Evolutionary conservation across 257 asterid genomes (phyloP).

Genomic region (Solanum paucissectum): DNA sequence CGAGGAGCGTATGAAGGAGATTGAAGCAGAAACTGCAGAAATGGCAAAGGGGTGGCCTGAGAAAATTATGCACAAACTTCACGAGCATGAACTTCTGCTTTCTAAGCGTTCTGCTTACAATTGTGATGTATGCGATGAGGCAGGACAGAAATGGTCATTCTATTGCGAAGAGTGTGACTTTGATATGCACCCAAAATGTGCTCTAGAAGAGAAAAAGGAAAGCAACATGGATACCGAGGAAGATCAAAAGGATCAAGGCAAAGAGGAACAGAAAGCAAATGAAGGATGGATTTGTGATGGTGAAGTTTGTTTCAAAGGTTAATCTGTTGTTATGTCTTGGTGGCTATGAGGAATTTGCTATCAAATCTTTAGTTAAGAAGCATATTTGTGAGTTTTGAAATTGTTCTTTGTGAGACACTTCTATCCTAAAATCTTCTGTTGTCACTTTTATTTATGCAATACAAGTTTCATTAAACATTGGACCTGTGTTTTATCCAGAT

Average conservation of each 20-base stretch:
- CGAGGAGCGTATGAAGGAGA: slow-evolving; percentile 51
- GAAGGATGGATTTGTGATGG: slow-evolving; percentile 56
- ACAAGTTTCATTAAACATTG: neutral
- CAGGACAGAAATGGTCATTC: slow-evolving; percentile 56
- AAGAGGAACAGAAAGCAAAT: slow-evolving; percentile 4
- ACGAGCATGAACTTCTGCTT: slow-evolving; percentile 58
- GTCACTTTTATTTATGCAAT: neutral
- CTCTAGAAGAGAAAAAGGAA: slow-evolving; percentile 23
- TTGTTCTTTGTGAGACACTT: neutral
- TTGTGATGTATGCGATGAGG: slow-evolving; percentile 59
- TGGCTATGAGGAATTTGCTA: neutral
- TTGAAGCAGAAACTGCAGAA: slow-evolving; percentile 43
- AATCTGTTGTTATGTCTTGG: neutral
- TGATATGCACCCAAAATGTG: slow-evolving; percentile 75
- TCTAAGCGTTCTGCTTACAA: slow-evolving; percentile 23
- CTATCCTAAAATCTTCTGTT: neutral
- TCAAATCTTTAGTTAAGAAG: neutral
- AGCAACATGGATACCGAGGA: neutral
- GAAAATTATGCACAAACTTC: slow-evolving; percentile 27
- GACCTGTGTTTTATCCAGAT: neutral
- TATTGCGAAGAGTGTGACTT: slow-evolving; percentile 60
- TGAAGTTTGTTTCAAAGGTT: slow-evolving; percentile 35
- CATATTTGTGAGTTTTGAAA: neutral
- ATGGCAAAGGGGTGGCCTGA: slow-evolving; percentile 73
- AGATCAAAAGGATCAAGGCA: neutral